Conservation (phyloP, 2,329 filamentous ascomycete genomes). For the Talaromyces amestolkiae region DNA sequence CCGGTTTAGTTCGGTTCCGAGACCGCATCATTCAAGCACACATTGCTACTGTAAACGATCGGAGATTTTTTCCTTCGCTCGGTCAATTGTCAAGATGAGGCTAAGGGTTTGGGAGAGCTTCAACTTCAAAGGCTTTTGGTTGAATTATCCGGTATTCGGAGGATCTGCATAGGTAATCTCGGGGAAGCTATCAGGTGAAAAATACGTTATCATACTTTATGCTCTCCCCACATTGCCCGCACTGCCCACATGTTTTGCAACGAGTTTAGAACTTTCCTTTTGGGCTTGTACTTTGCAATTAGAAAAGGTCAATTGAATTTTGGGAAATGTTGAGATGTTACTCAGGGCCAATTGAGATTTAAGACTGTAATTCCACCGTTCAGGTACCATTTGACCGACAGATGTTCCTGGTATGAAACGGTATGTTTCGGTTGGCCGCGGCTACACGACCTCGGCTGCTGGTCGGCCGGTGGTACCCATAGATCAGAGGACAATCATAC, state of each 20-base stretch:
- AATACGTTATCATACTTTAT: not conserved
- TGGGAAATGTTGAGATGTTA: not conserved
- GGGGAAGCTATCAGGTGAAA: not conserved
- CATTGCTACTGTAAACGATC: not conserved
- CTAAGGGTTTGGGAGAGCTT: not conserved
- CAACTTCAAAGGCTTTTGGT: not conserved
- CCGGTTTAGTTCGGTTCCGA: not conserved
- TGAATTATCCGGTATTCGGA: not conserved
- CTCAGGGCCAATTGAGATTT: not conserved
- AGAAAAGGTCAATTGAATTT: not conserved
- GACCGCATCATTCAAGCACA: not conserved
- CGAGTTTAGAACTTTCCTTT: not conserved
- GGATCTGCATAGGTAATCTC: not conserved
- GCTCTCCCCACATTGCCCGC: not conserved
- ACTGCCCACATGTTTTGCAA: not conserved
- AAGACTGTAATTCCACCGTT: not conserved
- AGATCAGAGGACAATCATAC: not conserved
- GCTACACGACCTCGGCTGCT: not conserved
- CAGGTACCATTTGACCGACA: not conserved
- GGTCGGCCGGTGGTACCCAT: not conserved
- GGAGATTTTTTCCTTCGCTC: not conserved
- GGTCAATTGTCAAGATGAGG: not conserved
- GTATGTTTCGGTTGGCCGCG: slow-evolving; percentile 18
- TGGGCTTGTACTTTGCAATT: not conserved
- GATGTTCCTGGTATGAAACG: not conserved